Evolutionary conservation across 2,329 filamentous ascomycete species (phyloP), one percentile per base, ranked within the genome.

Genomic region (Neonectria sp.): DNA sequence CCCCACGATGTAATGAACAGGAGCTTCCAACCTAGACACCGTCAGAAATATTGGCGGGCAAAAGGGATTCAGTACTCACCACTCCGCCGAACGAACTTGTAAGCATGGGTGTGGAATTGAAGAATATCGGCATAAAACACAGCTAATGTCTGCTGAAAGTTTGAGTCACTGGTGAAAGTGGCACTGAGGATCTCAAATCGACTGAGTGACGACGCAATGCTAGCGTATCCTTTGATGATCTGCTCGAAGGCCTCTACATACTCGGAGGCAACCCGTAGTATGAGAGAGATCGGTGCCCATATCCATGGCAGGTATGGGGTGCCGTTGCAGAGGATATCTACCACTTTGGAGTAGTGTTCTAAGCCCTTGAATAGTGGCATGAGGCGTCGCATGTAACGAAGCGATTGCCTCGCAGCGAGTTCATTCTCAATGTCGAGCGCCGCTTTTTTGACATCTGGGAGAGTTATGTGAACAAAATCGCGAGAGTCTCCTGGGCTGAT

Each of bases 61-160:
- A n/a, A 9, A 11, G 4, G 2, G 6, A 17, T 24, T 43, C 21
- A 2, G 21, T 2, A 67, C 76, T 65, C 51, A 80, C 79, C 58
- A 17, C 73, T 78, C 31, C 79, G 67, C 0, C 78, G 74, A 21
- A 87, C 79, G 48, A 86, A 86, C 15, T 80, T 80, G 63, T 88
- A 87, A 0, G 84, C 83, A 3, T 81, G 53, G 25, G 80, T 79
- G 56, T 88, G 85, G 43, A 87, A 87, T 13, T 81, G 67, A 0
- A 87, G 74, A 24, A 87, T 85, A n/a, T 87, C 83, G 0, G 79
- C 73, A 46, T 87, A 87, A 35, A 85, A 83, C 0, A 83, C 63
- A 0, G 82, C 83, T 0, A 87, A 66, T 0, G 81, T 78, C 12
- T 80, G 70, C 37, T 86, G 82, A 35, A 87, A 81, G 0, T 81